Conservation (phyloP, 2,329 filamentous ascomycete genomes). For the Chaetothyriales sp. region DNA sequence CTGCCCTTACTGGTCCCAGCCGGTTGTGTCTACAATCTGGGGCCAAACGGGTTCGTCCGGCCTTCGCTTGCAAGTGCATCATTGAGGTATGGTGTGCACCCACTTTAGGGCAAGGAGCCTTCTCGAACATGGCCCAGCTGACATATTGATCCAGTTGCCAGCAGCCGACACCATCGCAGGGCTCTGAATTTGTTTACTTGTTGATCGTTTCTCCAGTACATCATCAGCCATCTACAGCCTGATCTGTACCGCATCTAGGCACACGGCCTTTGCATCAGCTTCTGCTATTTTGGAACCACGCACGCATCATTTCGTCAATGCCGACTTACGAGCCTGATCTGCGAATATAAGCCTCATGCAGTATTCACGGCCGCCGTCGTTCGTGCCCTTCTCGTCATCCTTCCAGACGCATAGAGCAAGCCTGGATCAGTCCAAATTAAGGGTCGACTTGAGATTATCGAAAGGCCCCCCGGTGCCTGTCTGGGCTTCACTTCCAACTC, state of each 20-base stretch:
- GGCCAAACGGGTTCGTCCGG: not conserved
- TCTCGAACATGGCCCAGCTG: not conserved
- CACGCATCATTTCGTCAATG: not conserved
- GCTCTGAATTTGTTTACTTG: not conserved
- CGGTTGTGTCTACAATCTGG: not conserved
- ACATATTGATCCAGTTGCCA: not conserved
- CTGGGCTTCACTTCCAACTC: constrained; percentile 27
- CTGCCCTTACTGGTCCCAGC: not conserved
- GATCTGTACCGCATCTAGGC: not conserved
- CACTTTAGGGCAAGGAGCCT: not conserved
- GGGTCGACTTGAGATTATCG: constrained; percentile 18
- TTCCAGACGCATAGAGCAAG: constrained; percentile 20
- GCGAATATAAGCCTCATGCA: constrained; percentile 9
- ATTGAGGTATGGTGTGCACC: not conserved
- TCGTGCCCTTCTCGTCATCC: constrained; percentile 12
- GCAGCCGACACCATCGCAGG: not conserved
- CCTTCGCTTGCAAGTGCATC: not conserved
- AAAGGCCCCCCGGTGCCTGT: constrained; percentile 21
- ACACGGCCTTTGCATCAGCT: not conserved
- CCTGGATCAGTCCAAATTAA: constrained; percentile 19
- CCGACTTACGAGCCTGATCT: not conserved
- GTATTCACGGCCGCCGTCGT: constrained; percentile 14
- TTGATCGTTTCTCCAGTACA: not conserved
- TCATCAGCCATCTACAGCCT: not conserved
- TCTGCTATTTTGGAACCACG: not conserved